These are phyloP conservation scores for Backusella parvicylindrica DNA, from an alignment of 192 early-diverging fungal genomes.

Conservation along the genomic window DNA sequence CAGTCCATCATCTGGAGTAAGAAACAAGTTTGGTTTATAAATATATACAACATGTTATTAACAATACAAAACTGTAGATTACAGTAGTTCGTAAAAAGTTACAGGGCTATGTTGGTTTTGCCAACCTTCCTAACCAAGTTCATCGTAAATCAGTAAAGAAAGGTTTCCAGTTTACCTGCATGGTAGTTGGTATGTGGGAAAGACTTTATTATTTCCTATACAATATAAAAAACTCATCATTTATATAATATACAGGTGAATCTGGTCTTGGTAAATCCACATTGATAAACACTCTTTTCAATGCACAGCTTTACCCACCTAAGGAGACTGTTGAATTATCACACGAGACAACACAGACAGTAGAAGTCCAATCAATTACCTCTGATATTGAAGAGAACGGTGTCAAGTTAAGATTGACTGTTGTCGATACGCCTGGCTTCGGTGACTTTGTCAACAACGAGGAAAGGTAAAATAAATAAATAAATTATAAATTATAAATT, in stretches of 20 bases:
- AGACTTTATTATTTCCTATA: conserved; percentile 6
- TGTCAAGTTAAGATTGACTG: conserved; percentile 88
- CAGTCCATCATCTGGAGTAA: conserved; percentile 11
- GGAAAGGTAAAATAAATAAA: conserved; percentile 61
- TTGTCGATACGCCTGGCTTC: conserved; percentile 98
- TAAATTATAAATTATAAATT: neutral
- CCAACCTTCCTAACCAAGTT: conserved; percentile 92
- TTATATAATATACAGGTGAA: conserved; percentile 39
- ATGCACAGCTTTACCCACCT: conserved; percentile 81
- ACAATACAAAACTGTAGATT: conserved; percentile 10
- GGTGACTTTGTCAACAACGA: conserved; percentile 99
- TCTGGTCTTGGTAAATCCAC: conserved; percentile 98
- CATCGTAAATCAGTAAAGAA: conserved; percentile 93
- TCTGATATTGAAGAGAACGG: conserved; percentile 97
- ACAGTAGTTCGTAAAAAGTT: conserved; percentile 62
- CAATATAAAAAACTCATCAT: neutral
- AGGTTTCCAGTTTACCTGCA: conserved; percentile 94
- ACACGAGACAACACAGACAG: conserved; percentile 69
- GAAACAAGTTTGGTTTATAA: neutral
- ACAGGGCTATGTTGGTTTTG: conserved; percentile 94
- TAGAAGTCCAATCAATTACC: conserved; percentile 77
- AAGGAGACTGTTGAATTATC: conserved; percentile 64
- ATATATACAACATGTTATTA: neutral
- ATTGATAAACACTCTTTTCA: conserved; percentile 96
- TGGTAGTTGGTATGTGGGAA: conserved; percentile 85